Evolutionary conservation across 306 rosid genomes (phyloP), one percentile per base, ranked within the genome.

Genomic region (Cicer judaicum): DNA sequence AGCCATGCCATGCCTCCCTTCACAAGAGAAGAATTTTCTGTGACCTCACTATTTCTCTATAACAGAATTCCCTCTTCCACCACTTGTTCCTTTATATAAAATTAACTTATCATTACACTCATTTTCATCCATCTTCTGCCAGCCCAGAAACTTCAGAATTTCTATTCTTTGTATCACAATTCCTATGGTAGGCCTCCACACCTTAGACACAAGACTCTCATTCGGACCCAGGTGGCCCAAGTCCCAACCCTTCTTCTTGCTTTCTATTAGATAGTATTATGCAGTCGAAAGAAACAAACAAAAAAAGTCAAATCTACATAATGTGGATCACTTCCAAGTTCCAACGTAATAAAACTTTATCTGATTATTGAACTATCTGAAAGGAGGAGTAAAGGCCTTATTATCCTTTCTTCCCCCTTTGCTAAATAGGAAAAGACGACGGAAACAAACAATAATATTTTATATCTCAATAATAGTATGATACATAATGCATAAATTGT

Each of bases 381-480:
- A 63, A 19, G 77, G 44, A 46, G n/a, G 21, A 59, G 12, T 40
- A 78, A 38, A 19, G 14, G 19, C 40, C 44, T 36, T 11, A 53
- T 43, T 66, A 43, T 43, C 53, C 54, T 41, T 42, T 21, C 61
- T 48, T 18, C 75, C 29, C 24, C 41, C 44, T 36, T 21, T 40
- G 66, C 24, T 64, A 48, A 65, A 40, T 48, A 5, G 47, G 29
- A 72, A 81, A 69, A 38, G n/a, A 15, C 53, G 21, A 40, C 3
- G 41, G 13, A 50, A 68, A 61, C 36, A 19, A 24, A 41, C 59
- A 78, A 40, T 24, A 73, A 60, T 40, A 52, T 15, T 21, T 16
- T 36, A 16, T 57, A 52, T 15, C 15, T 52, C 24, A 15, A 4
- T 15, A 21, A 52, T 52, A 15, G 34, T 3, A 24, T 7, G 38